Evolutionary conservation across 1,139 yeast genomes (phyloP).

Genomic region (Kodamaea ohmeri): DNA sequence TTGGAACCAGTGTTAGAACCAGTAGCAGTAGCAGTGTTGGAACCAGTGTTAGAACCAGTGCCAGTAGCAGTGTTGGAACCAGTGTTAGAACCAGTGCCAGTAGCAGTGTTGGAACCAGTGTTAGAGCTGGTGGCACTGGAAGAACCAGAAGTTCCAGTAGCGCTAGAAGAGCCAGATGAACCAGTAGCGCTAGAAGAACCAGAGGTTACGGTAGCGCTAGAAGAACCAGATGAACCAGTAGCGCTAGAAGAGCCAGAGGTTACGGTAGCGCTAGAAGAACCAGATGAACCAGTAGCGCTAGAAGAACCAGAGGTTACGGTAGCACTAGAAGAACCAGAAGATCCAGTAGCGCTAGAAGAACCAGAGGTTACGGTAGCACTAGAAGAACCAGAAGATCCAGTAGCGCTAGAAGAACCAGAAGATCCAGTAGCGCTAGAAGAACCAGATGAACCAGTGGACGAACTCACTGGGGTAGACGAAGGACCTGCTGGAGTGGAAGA

Average conservation of each 20-base stretch:
- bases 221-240: slow-evolving; percentile 5
- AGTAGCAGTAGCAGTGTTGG: no score
- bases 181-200: no score
- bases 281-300: slow-evolving; percentile 5
- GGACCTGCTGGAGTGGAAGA: slow-evolving; percentile 9
- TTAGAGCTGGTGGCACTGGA: no score
- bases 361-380: slow-evolving; percentile 13
- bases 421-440: slow-evolving; percentile 1
- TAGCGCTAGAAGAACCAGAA: slow-evolving; percentile 2
- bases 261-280: slow-evolving; percentile 2
- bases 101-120: no score
- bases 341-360: slow-evolving; percentile 11
- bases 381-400: slow-evolving; percentile 14
- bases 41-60: no score
- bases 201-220: slow-evolving; percentile 7
- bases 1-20: no score
- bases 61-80: no score
- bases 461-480: slow-evolving; percentile 12
- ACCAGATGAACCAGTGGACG: slow-evolving; percentile 13
- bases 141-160: no score
- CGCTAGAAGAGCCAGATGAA: no score
- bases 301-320: slow-evolving; percentile 5
- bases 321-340: slow-evolving; percentile 8
- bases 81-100: no score
- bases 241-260: slow-evolving; percentile 4